phyloP scores from a whole-genome alignment of 768 basidiomycete genomes.

The Tricholoma hemisulphureum region DNA sequence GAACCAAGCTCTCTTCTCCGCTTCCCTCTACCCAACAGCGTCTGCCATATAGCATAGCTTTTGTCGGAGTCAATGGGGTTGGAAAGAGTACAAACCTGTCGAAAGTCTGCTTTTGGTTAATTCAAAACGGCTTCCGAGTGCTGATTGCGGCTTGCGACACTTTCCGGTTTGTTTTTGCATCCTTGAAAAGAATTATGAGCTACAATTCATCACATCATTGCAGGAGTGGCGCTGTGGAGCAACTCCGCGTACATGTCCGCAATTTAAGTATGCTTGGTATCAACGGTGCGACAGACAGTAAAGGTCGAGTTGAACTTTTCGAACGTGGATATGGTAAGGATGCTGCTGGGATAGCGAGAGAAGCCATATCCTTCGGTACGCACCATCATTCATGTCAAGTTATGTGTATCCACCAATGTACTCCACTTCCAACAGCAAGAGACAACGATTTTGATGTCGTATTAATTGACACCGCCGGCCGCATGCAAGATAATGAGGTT shows the following conservation, averaged over 20 bases:
- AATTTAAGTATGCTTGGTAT: slow-evolving; percentile 85
- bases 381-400: not conserved
- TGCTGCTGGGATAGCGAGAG: slow-evolving; percentile 96
- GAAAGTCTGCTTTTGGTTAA: slow-evolving; percentile 98
- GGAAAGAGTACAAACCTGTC: slow-evolving; percentile 98
- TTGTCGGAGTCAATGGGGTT: slow-evolving; percentile 98
- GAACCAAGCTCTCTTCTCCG: slow-evolving; percentile 78
- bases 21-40: slow-evolving; percentile 74
- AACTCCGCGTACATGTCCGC: slow-evolving; percentile 92
- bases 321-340: slow-evolving; percentile 98
- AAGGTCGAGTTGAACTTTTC: slow-evolving; percentile 85
- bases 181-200: slow-evolving; percentile 2
- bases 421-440: slow-evolving; percentile 50
- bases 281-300: slow-evolving; percentile 65
- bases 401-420: not conserved
- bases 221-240: slow-evolving; percentile 96
- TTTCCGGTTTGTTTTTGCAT: slow-evolving; percentile 60
- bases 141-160: slow-evolving; percentile 99
- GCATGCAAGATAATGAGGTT: slow-evolving; percentile 99
- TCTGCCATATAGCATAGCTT: slow-evolving; percentile 88
- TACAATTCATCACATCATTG: not conserved
- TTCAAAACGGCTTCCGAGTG: slow-evolving; percentile 91
- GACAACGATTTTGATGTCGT: slow-evolving; percentile 95
- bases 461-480: slow-evolving; percentile 94
- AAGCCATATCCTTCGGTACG: slow-evolving; percentile 88